phyloP scores from a whole-genome alignment of 2,329 filamentous ascomycete species.

The Conoideocrella luteorostrata region DNA sequence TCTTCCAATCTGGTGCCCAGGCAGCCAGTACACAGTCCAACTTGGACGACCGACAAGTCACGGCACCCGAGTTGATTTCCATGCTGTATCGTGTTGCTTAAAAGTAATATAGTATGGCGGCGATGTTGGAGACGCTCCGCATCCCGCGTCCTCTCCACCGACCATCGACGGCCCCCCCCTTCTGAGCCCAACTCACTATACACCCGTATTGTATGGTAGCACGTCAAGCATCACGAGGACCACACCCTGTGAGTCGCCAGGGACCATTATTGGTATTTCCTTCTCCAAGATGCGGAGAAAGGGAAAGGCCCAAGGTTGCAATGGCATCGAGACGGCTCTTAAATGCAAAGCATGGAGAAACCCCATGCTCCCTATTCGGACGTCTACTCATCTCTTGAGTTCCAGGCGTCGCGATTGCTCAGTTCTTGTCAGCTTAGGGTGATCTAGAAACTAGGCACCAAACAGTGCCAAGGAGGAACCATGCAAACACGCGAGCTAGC shows the following conservation, averaged over 20 bases:
- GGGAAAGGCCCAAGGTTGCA: background rate
- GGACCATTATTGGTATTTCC: background rate
- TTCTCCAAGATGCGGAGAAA: background rate
- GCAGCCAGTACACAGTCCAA: too few relatives aligned
- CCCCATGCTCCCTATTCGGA: background rate
- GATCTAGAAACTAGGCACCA: background rate
- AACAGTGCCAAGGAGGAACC: too few relatives aligned
- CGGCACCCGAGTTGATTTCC: too few relatives aligned
- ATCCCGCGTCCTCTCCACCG: constrained; percentile 1
- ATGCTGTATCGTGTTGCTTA: too few relatives aligned
- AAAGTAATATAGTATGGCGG: too few relatives aligned
- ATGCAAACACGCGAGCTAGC: constrained; percentile 1
- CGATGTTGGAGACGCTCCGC: constrained; percentile 2
- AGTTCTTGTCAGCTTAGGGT: background rate
- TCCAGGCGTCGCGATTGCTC: too few relatives aligned
- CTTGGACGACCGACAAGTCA: too few relatives aligned
- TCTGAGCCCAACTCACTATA: background rate
- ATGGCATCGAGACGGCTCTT: background rate
- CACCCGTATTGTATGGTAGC: too few relatives aligned
- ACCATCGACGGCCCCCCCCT: background rate
- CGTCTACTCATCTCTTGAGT: background rate
- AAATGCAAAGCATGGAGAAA: background rate
- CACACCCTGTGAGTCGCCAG: constrained; percentile 4
- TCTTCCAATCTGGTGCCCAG: background rate
- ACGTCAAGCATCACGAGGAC: constrained; percentile 5